These are phyloP conservation scores for Termitomyces eurrhizus DNA, from an alignment of 768 basidiomycete genomes.

Conservation along the genomic window DNA sequence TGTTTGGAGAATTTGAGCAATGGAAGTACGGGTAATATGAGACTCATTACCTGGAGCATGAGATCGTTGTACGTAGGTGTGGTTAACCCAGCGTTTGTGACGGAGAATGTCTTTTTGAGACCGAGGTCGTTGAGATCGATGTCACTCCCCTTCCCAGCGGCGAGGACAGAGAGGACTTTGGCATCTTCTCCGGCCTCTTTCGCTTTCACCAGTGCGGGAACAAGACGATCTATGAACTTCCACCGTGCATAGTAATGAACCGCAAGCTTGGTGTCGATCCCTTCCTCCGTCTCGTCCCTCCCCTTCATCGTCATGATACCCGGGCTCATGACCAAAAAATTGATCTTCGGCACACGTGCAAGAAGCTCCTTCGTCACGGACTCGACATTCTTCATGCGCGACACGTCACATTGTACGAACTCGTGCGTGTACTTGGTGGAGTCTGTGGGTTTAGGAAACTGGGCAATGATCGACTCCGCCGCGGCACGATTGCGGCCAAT, in stretches of 20 bases:
- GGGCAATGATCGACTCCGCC: slow-evolving; percentile 36
- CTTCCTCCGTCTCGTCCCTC: slow-evolving; percentile 28
- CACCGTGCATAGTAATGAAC: slow-evolving; percentile 50
- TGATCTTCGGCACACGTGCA: slow-evolving; percentile 37
- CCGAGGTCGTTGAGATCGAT: slow-evolving; percentile 44
- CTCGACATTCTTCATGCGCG: slow-evolving; percentile 41
- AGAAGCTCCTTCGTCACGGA: slow-evolving; percentile 28
- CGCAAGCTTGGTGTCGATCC: slow-evolving; percentile 30
- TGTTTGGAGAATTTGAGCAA: slow-evolving; percentile 11
- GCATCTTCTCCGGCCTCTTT: slow-evolving; percentile 46
- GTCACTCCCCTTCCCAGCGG: slow-evolving; percentile 28
- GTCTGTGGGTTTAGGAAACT: slow-evolving; percentile 29
- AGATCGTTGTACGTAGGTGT: slow-evolving; percentile 39
- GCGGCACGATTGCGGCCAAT: slow-evolving; percentile 46
- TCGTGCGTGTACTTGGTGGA: slow-evolving; percentile 25
- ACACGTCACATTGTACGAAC: slow-evolving; percentile 44
- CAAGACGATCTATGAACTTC: slow-evolving; percentile 43
- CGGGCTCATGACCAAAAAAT: slow-evolving; percentile 44
- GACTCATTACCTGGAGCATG: slow-evolving; percentile 32
- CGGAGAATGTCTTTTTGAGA: slow-evolving; percentile 34
- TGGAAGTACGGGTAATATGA: neutral
- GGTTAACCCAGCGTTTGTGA: slow-evolving; percentile 23
- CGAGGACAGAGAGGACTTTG: slow-evolving; percentile 45
- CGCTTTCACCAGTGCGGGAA: slow-evolving; percentile 41
- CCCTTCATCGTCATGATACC: slow-evolving; percentile 39